Evolutionary conservation across 108 stramenopile species (phyloP), one percentile per base, ranked within the genome.

Genomic region (Fragilaria radians): DNA sequence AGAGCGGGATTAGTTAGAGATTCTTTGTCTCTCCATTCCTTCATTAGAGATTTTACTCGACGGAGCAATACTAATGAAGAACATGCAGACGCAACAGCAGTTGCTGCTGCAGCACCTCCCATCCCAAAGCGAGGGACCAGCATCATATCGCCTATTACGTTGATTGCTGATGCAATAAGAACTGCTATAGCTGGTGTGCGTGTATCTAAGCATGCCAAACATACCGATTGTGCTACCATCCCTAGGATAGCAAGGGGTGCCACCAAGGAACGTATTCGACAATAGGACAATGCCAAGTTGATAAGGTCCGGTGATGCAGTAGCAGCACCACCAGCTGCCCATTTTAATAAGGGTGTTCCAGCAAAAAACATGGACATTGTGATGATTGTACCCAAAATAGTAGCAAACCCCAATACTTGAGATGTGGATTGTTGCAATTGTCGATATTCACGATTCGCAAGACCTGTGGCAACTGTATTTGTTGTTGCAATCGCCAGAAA

Each of bases 401-500:
- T 59, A 27, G 85, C 81, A 19, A 86, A 48, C n/a, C 83, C 85
- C 67, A 92, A 48, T 1, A 83, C 71, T 57, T 89, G 78, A 19
- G 83, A 85, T 18, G 84, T 70, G 1, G 76, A 71, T 28, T 48
- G 49, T 28, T 73, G 74, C 0, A 81, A 48, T 24, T 63, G 48
- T 24, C 47, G 32, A 29, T 55, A 63, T 21, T 62, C 47, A 11
- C 76, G 53, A 31, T 80, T 73, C 7, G 92, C 92, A 52, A 88
- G 66, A 1, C 73, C 74, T 23, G 61, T 85, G 26, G 95, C 88
- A 23, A 95, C 53, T 29, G 77, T 70, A 56, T 94, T 97, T n/a
- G 97, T 97, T 14, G 95, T 94, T 18, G 93, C 89, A 46, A 96
- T 89, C 18, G 90, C 80, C 63, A 97, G 70, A 59, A 96, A 96